Evolutionary conservation across 2,329 filamentous ascomycete genomes (phyloP).

Genomic region (Pseudopithomyces maydicus): DNA sequence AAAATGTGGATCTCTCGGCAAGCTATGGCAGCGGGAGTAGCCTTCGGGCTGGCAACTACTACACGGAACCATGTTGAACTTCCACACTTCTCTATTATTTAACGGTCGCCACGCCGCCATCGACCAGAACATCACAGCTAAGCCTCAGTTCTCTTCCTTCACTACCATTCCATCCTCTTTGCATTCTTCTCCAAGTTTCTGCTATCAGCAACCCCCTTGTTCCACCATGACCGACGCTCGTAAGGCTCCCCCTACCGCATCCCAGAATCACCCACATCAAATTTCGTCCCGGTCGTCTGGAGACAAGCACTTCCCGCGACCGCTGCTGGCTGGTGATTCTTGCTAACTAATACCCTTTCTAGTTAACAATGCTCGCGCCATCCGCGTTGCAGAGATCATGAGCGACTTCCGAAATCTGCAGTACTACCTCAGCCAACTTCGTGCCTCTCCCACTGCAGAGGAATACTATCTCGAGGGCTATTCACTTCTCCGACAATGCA

Average conservation of each 20-base stretch:
- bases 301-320: background rate
- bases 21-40: conserved; percentile 43
- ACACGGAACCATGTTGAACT: conserved; percentile 31
- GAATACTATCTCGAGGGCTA: conserved; percentile 66
- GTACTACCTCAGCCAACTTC: conserved; percentile 61
- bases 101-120: conserved; percentile 41
- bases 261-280: background rate
- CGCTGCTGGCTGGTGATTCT: background rate
- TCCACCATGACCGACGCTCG: conserved; percentile 61
- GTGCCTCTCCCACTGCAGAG: conserved; percentile 56
- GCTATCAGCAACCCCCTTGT: conserved; percentile 14
- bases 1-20: conserved; percentile 43
- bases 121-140: conserved; percentile 26
- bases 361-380: conserved; percentile 69
- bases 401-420: conserved; percentile 67
- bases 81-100: conserved; percentile 31
- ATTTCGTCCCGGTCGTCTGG: background rate
- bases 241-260: conserved; percentile 45
- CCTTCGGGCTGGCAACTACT: conserved; percentile 32
- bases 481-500: conserved; percentile 61
- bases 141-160: conserved; percentile 14
- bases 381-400: conserved; percentile 67
- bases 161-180: conserved; percentile 1
- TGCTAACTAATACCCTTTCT: conserved; percentile 21
- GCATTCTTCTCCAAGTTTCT: conserved; percentile 2